A percentile compares a stretch with the other conserved stretches of the same genome.
These are phyloP conservation scores for Diaporthe amygdali DNA, from an alignment of 2,329 filamentous ascomycete genomes.

Conservation along the genomic window DNA sequence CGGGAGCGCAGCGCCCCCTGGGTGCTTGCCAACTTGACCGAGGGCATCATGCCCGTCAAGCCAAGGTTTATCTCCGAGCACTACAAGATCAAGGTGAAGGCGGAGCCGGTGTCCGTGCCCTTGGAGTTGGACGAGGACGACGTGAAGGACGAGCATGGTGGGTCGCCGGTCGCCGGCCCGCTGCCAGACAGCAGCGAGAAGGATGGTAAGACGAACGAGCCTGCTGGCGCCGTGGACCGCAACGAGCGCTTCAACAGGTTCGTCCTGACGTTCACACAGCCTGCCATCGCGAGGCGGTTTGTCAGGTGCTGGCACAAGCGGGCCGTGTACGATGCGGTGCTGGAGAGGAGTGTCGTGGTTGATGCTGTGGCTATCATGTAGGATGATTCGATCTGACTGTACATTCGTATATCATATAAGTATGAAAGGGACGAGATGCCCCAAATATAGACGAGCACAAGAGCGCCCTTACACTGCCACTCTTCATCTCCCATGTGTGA, in stretches of 20 bases:
- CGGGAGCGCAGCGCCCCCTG: constrained; percentile 45
- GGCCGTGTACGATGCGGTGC: constrained; percentile 34
- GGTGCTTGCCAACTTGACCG: constrained; percentile 33
- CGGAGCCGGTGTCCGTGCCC: constrained; percentile 27
- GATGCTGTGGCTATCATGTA: constrained; percentile 33
- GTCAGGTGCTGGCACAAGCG: constrained; percentile 49
- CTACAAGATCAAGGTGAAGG: constrained; percentile 8
- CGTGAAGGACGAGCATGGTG: constrained; percentile 12
- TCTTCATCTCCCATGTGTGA: neutral
- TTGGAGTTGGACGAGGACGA: constrained; percentile 22
- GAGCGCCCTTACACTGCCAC: neutral
- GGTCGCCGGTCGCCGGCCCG: no score
- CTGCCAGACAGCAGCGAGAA: no score
- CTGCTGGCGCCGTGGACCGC: constrained; percentile 34
- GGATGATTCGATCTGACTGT: neutral
- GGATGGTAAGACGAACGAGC: constrained; percentile 16
- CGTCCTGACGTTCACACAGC: constrained; percentile 61
- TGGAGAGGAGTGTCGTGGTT: constrained; percentile 30
- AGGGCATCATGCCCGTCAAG: constrained; percentile 28
- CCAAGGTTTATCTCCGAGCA: neutral
- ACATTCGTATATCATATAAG: neutral
- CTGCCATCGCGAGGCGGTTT: constrained; percentile 58
- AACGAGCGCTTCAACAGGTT: constrained; percentile 49
- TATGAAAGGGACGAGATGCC: neutral
- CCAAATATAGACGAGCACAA: neutral